A percentile compares a stretch with the other conserved stretches of the same genome.
Conservation (phyloP, 2,329 filamentous ascomycete genomes). For the Xylaria arbuscula region DNA sequence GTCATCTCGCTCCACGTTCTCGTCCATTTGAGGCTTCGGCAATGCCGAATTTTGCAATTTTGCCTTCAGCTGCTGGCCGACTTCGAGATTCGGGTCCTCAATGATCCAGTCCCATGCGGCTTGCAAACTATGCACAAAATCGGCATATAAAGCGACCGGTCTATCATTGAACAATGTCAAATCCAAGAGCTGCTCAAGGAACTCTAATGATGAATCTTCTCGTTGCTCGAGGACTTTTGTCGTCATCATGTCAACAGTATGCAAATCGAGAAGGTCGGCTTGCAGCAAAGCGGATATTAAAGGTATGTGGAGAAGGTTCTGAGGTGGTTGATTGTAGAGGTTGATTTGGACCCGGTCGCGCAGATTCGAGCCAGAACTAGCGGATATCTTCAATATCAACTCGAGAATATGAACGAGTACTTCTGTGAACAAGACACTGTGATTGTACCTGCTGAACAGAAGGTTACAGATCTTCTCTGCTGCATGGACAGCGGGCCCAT, state of each 20-base stretch:
- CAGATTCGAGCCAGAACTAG: constrained; percentile 58
- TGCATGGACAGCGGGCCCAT: constrained; percentile 68
- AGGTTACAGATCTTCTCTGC: constrained; percentile 69
- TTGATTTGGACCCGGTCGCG: constrained; percentile 66
- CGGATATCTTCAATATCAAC: constrained; percentile 68
- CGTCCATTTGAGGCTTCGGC: constrained; percentile 59
- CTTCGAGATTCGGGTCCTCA: constrained; percentile 73
- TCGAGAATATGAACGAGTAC: constrained; percentile 71
- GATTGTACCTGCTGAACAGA: constrained; percentile 64
- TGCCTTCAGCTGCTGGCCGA: constrained; percentile 77
- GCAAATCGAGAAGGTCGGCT: constrained; percentile 72
- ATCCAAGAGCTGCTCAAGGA: constrained; percentile 83
- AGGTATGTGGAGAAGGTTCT: constrained; percentile 67
- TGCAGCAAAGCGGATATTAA: constrained; percentile 67
- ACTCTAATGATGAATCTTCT: constrained; percentile 78
- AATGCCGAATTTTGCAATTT: constrained; percentile 62
- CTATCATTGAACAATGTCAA: constrained; percentile 81
- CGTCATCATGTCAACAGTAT: constrained; percentile 75
- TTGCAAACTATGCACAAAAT: constrained; percentile 86
- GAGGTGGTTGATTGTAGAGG: constrained; percentile 67
- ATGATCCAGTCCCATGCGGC: constrained; percentile 83
- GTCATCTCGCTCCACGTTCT: constrained; percentile 72
- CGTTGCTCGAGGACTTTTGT: constrained; percentile 77
- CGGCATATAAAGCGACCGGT: constrained; percentile 81
- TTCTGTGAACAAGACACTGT: constrained; percentile 69